A percentile compares a stretch with the other conserved stretches of the same genome.
Conservation (phyloP, 805 yeast species). For the Ogataea thermomethanolica region DNA sequence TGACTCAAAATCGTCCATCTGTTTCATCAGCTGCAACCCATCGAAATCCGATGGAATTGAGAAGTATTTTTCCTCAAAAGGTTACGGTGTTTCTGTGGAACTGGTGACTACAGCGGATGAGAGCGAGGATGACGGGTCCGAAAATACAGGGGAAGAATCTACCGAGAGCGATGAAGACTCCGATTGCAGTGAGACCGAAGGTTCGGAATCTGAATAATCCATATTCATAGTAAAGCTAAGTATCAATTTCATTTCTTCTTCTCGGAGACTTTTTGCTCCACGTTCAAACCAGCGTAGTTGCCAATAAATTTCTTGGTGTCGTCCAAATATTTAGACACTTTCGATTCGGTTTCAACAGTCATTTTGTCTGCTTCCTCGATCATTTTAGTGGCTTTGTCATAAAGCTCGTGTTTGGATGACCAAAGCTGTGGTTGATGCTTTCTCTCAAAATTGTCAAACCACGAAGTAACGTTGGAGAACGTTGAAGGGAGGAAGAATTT, state of each 20-base stretch:
- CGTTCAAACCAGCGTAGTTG: conserved; percentile 62
- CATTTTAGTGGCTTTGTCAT: conserved; percentile 43
- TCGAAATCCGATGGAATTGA: conserved; percentile 48
- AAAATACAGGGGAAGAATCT: conserved; percentile 29
- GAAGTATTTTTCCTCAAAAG: conserved; percentile 43
- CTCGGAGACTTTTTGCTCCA: conserved; percentile 60
- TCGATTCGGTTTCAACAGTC: conserved; percentile 39
- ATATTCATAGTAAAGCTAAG: not conserved
- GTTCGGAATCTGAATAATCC: conserved; percentile 4
- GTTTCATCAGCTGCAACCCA: conserved; percentile 75
- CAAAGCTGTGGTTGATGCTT: conserved; percentile 61
- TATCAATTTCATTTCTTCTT: conserved; percentile 29
- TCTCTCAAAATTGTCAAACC: conserved; percentile 60
- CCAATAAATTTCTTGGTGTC: conserved; percentile 44
- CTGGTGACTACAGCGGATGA: conserved; percentile 40
- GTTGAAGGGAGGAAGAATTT: conserved; percentile 71
- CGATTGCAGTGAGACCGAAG: conserved; percentile 16
- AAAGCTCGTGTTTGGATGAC: conserved; percentile 51
- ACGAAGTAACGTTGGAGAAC: conserved; percentile 53
- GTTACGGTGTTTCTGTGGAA: conserved; percentile 60
- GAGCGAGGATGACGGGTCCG: conserved; percentile 14
- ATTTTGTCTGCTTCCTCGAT: conserved; percentile 40
- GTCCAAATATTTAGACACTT: conserved; percentile 30
- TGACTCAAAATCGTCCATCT: conserved; percentile 47
- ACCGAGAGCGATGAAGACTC: conserved; percentile 28